Percentiles rank a stretch among this genome's conserved stretches.
These are phyloP conservation scores for Pythium vanterpoolii DNA, from an alignment of 352 stramenopile genomes.

Conservation along the genomic window DNA sequence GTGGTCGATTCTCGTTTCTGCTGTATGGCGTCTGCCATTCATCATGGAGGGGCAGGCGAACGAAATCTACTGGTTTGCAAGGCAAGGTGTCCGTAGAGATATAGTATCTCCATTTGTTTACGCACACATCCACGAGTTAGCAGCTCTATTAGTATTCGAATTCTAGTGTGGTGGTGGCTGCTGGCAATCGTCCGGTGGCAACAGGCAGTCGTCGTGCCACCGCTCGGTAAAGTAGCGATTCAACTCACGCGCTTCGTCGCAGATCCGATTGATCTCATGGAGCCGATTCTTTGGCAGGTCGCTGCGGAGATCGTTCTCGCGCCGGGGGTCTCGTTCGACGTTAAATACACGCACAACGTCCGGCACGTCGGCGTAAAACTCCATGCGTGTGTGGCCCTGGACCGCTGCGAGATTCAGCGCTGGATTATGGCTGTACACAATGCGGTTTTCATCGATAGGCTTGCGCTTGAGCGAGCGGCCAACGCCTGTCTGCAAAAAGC, in stretches of 20 bases:
- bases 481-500: constrained; percentile 53
- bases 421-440: constrained; percentile 59
- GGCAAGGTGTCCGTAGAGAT: no score
- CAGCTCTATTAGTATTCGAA: no score
- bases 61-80: no score
- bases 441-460: constrained; percentile 26
- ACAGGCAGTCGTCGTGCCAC: constrained; percentile 42
- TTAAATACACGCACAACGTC: constrained; percentile 52
- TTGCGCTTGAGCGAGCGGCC: constrained; percentile 57
- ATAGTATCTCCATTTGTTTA: no score
- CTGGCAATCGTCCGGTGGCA: constrained; percentile 17
- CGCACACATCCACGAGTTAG: no score
- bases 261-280: constrained; percentile 33
- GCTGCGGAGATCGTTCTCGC: constrained; percentile 45
- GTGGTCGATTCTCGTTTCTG: no score
- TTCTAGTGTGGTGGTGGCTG: not conserved
- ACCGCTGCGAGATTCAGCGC: constrained; percentile 46
- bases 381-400: constrained; percentile 48
- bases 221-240: constrained; percentile 52
- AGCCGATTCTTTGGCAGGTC: constrained; percentile 27
- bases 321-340: constrained; percentile 35
- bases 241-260: constrained; percentile 35
- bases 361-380: constrained; percentile 49
- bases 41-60: no score
- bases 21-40: no score